Base-by-base conservation (phyloP, 2,329 filamentous ascomycete genomes). In the Colletotrichum sp. region DNA sequence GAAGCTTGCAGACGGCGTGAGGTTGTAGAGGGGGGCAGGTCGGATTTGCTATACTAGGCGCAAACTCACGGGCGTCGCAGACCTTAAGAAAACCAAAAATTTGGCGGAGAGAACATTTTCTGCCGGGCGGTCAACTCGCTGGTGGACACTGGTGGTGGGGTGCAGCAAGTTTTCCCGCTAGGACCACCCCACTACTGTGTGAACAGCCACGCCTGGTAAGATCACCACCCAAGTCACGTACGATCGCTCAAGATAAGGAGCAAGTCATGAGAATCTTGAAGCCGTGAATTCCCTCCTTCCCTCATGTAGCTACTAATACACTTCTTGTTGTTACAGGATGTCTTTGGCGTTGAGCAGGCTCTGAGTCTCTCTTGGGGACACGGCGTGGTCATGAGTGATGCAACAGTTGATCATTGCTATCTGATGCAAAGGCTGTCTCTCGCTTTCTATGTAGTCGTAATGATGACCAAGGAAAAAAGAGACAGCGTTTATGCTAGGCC, bases 101-200 rank as follows among this genome's bases (percentile, higher is more conserved):
- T 79, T 86, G 83, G 78, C 77, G 71, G 77, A 71, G 60, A 70
- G 75, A 30, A 78, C 74, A 75, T 79, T 82, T 85, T 85, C 82
- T 86, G 85, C 85, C 83, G 82, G 83, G 85, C 84, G 84, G 85
- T 86, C 81, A 74, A 10, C 24, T 21, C 1, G 7, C 7, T 18
- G n/a, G n/a, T 34, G 60, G 52, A 52, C 18, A 26, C 30, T 63
- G 21, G 32, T 24, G 66, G 71, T 71, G 74, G 74, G 74, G 74
- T 75, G 52, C 61, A 70, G 60, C n/a, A 34, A 71, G 66, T 59
- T 71, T 76, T 71, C 28, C 30, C n/a, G 21, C 67, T 76, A 67
- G 4, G 28, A 24, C 9, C 74, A 76, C 74, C 21, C 74, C 74
- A 26, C 52, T 21, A 7, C n/a, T 21, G 6, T 24, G n/a, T 15